Conservation (phyloP, 441 rosid species). For the Gossypium laxum region DNA sequence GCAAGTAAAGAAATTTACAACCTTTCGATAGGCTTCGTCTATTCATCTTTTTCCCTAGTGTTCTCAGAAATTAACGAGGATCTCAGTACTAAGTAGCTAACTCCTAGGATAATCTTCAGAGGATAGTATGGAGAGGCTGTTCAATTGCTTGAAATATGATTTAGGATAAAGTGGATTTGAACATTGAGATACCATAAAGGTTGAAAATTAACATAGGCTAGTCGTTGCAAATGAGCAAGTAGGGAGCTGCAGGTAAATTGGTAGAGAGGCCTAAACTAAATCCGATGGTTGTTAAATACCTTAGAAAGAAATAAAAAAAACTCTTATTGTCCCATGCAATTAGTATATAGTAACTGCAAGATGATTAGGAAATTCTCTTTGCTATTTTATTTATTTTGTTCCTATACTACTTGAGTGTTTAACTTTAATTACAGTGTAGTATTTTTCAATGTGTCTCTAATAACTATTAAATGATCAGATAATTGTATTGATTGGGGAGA, state of each 20-base stretch:
- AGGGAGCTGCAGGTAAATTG: neutral
- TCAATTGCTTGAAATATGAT: neutral
- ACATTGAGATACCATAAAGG: neutral
- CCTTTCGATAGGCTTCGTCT: neutral
- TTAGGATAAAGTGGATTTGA: neutral
- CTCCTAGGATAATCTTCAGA: neutral
- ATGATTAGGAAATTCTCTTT: neutral
- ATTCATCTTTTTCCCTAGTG: neutral
- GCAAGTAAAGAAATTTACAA: neutral
- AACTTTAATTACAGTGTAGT: neutral
- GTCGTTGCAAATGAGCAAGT: neutral
- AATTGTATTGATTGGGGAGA: slow-evolving; percentile 73
- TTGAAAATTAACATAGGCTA: neutral
- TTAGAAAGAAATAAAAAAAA: neutral
- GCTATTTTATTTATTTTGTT: neutral
- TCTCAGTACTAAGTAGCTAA: neutral
- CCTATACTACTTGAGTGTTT: neutral
- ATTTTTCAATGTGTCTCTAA: neutral
- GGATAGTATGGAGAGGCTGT: neutral
- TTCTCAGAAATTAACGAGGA: neutral
- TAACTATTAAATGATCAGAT: slow-evolving; percentile 33
- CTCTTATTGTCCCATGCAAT: neutral
- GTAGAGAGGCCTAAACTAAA: neutral
- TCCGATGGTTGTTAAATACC: neutral
- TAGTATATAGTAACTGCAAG: neutral